Evolutionary conservation across 1,284 basidiomycete genomes (phyloP).

Genomic region (Trichosporon sp.): DNA sequence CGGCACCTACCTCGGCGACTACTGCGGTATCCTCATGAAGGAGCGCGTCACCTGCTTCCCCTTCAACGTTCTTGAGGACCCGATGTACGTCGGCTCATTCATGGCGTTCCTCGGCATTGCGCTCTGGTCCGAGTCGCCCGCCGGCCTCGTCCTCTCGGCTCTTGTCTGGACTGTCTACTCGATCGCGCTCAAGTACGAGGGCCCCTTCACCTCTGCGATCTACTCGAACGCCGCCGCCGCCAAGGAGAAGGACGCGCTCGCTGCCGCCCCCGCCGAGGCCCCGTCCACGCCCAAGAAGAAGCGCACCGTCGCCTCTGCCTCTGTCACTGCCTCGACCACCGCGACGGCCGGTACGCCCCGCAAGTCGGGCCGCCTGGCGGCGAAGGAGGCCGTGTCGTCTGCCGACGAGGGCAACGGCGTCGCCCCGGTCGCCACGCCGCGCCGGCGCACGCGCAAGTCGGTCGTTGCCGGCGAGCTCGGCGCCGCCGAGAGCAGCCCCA

Average conservation of each 20-base stretch:
- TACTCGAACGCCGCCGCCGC: constrained; percentile 36
- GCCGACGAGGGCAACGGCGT: constrained; percentile 15
- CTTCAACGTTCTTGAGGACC: constrained; percentile 87
- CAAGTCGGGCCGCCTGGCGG: constrained; percentile 17
- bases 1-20: constrained; percentile 86
- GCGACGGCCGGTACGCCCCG: constrained; percentile 21
- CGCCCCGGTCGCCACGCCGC: constrained; percentile 14
- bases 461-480: constrained; percentile 6
- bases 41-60: constrained; percentile 73
- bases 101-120: constrained; percentile 78
- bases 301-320: neutral
- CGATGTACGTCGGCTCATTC: constrained; percentile 93
- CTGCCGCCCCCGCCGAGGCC: constrained; percentile 6
- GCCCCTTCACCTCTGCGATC: constrained; percentile 52
- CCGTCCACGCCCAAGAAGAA: constrained; percentile 8
- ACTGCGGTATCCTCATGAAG: constrained; percentile 98
- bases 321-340: constrained; percentile 13
- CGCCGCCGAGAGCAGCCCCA: constrained; percentile 26
- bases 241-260: constrained; percentile 9
- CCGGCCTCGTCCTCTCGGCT: constrained; percentile 66
- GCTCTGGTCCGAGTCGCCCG: constrained; percentile 78
- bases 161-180: constrained; percentile 78
- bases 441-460: constrained; percentile 17
- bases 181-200: constrained; percentile 79
- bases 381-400: constrained; percentile 16